A percentile compares a stretch with the other conserved stretches of the same genome.
Evolutionary conservation across 257 asterid genomes (phyloP).

Genomic region (Knoxia roxburghii): DNA sequence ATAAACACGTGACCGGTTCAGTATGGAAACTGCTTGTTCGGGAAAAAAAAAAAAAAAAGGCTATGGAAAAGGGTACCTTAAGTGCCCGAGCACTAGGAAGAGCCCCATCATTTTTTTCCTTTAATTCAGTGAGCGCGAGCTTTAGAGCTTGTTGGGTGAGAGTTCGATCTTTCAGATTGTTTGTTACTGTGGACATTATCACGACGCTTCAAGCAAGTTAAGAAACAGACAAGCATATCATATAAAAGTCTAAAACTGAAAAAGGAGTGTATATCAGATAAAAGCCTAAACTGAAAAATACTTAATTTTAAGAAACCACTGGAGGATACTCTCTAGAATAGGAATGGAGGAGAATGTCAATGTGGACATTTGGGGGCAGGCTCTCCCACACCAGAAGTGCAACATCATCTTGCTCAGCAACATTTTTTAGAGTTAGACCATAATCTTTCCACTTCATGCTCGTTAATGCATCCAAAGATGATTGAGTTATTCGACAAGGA

Average conservation of each 20-base stretch:
- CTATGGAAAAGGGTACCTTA: conserved; percentile 40
- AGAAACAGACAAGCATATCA: conserved; percentile 26
- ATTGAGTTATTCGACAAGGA: conserved; percentile 51
- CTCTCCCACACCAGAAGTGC: conserved; percentile 75
- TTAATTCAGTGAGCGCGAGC: conserved; percentile 65
- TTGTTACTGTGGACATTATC: conserved; percentile 27
- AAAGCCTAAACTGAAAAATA: neutral
- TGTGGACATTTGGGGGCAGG: conserved; percentile 52
- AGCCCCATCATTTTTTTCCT: conserved; percentile 58
- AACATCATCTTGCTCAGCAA: conserved; percentile 49
- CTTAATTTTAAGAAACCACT: conserved; percentile 8
- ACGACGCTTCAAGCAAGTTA: conserved; percentile 43
- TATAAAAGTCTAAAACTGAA: conserved; percentile 2
- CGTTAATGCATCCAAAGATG: conserved; percentile 59
- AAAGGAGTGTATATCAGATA: conserved; percentile 7
- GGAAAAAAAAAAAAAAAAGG: too few relatives aligned
- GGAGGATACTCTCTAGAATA: conserved; percentile 62
- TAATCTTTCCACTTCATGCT: conserved; percentile 76
- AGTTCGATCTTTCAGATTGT: conserved; percentile 28
- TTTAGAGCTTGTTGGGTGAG: conserved; percentile 66
- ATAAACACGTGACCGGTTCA: too few relatives aligned
- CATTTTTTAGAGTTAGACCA: conserved; percentile 55
- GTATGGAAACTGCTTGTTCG: too few relatives aligned
- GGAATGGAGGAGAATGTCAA: conserved; percentile 65
- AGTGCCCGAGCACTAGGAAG: conserved; percentile 73